Conservation (phyloP, 805 yeast species). For the Starmerella asiatica region DNA sequence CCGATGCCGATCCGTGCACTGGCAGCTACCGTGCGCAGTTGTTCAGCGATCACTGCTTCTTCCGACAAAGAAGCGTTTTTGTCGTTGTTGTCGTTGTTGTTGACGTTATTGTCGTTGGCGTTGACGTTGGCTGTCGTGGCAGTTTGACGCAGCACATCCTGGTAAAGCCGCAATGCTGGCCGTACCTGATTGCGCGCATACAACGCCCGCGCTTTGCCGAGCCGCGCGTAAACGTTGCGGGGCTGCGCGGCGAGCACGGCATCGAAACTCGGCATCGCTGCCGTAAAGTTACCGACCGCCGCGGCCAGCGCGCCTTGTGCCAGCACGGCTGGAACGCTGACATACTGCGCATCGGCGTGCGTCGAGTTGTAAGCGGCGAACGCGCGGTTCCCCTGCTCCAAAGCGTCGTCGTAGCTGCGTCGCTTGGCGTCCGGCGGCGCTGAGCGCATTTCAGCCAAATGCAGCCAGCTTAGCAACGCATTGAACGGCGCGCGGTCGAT, state of each 20-base stretch:
- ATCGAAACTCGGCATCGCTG: conserved; percentile 59
- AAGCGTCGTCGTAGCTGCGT: conserved; percentile 31
- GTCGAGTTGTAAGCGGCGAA: conserved; percentile 35
- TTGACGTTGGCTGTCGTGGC: conserved; percentile 38
- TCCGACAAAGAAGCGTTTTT: not conserved
- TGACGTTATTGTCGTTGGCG: conserved; percentile 32
- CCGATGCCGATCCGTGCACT: conserved; percentile 71
- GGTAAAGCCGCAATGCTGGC: conserved; percentile 68
- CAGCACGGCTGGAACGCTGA: conserved; percentile 37
- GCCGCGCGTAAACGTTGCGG: conserved; percentile 57
- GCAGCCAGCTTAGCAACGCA: conserved; percentile 61
- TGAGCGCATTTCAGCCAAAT: conserved; percentile 24
- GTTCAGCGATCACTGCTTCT: too few species aligned
- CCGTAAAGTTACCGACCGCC: conserved; percentile 49
- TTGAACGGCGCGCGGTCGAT: conserved; percentile 41
- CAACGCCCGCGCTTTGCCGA: conserved; percentile 73
- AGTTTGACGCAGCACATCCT: conserved; percentile 60
- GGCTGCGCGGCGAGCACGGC: conserved; percentile 36
- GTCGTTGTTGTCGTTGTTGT: conserved; percentile 24
- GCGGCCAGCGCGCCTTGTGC: conserved; percentile 56
- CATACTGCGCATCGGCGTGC: conserved; percentile 22
- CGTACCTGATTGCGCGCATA: conserved; percentile 59
- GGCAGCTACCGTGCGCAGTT: conserved; percentile 42
- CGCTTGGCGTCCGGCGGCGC: conserved; percentile 21
- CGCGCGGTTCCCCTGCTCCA: conserved; percentile 30